Conservation (phyloP, 2,329 filamentous ascomycete genomes). For the Penicillium sp. region DNA sequence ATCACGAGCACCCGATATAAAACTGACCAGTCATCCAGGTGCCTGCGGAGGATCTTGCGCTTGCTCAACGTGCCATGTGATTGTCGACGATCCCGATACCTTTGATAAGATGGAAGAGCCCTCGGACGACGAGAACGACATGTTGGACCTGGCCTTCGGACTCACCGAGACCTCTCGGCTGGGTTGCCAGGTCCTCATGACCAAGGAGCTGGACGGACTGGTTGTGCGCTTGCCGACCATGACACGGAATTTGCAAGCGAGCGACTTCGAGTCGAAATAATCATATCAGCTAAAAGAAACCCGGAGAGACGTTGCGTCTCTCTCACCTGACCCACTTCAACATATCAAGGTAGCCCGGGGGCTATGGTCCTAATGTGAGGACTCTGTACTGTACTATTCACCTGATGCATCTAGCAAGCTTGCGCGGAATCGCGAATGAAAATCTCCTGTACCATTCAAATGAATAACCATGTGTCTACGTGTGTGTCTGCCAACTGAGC, state of each 20-base stretch:
- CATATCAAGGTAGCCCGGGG: neutral
- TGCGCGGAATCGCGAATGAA: constrained; percentile 27
- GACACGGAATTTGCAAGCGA: constrained; percentile 94
- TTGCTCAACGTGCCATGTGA: constrained; percentile 90
- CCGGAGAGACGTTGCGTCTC: constrained; percentile 1
- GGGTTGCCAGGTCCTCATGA: constrained; percentile 92
- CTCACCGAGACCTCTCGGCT: constrained; percentile 81
- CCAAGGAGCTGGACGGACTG: constrained; percentile 82
- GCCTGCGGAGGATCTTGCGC: constrained; percentile 94
- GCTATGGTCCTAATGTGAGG: constrained; percentile 14
- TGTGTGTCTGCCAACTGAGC: too few relatives aligned
- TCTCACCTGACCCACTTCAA: neutral
- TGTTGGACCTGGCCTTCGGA: constrained; percentile 88
- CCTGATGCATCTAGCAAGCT: constrained; percentile 24
- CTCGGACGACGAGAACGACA: constrained; percentile 82
- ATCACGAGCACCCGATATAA: neutral
- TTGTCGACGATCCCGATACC: constrained; percentile 71
- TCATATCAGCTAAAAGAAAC: constrained; percentile 11
- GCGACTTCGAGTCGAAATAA: constrained; percentile 70
- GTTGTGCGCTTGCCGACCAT: constrained; percentile 84
- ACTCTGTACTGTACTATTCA: constrained; percentile 33
- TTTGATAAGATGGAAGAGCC: constrained; percentile 79
- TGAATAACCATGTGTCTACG: neutral
- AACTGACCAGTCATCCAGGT: constrained; percentile 47
- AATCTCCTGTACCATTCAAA: constrained; percentile 29